Percentiles rank a stretch among this genome's conserved stretches.
Conservation (phyloP, 805 yeast genomes). For the Teunomyces panamensis region DNA sequence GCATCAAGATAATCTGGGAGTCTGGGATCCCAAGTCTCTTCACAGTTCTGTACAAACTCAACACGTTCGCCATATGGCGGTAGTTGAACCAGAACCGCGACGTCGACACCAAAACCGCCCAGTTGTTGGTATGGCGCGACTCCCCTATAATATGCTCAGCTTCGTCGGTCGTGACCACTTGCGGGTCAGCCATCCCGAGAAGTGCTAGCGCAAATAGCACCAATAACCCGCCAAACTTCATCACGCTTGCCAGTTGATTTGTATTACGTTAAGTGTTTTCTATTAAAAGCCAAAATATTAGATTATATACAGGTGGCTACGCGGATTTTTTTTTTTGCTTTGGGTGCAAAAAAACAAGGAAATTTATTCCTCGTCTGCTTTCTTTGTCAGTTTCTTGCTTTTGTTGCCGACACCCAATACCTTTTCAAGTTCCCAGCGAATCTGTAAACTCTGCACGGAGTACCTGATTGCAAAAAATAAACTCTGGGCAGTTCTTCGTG, state of each 20-base stretch:
- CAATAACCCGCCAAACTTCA: constrained; percentile 2
- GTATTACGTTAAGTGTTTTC: background rate
- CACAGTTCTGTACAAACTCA: constrained; percentile 92
- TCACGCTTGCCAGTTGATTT: background rate
- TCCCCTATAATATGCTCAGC: constrained; percentile 22
- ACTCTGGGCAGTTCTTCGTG: constrained; percentile 14
- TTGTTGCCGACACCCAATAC: constrained; percentile 3
- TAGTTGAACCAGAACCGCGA: constrained; percentile 98
- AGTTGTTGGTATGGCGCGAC: constrained; percentile 59
- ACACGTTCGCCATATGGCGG: constrained; percentile 94
- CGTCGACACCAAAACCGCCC: constrained; percentile 93
- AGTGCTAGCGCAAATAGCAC: constrained; percentile 4
- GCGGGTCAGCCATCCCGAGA: constrained; percentile 7
- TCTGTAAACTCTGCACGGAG: constrained; percentile 22
- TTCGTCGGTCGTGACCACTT: constrained; percentile 13
- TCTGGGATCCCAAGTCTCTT: constrained; percentile 96
- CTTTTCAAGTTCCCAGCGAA: constrained; percentile 30
- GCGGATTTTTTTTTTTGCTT: background rate
- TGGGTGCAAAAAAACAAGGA: no score
- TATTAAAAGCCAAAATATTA: no score
- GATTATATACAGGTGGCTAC: background rate
- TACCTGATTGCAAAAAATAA: constrained; percentile 31
- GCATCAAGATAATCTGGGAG: constrained; percentile 92
- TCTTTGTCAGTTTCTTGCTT: no score
- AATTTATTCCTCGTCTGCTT: no score